A percentile compares a stretch with the other conserved stretches of the same genome.
Evolutionary conservation across 2,329 filamentous ascomycete genomes (phyloP).

Genomic region (Sporothrix curviconia): DNA sequence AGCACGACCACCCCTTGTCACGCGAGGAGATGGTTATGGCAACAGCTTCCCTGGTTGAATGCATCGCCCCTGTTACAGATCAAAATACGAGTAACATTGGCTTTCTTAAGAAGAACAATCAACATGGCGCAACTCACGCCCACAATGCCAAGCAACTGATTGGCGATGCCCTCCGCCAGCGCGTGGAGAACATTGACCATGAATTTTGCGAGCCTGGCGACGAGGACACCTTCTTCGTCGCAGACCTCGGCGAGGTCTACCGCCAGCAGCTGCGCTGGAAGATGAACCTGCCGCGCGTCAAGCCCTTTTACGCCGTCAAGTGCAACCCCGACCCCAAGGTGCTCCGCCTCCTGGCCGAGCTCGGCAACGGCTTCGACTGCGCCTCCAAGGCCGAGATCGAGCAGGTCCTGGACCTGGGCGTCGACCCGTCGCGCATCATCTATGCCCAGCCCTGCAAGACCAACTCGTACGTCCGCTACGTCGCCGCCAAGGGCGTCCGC

Average conservation of each 20-base stretch:
- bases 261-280: constrained; percentile 99
- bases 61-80: constrained; percentile 45
- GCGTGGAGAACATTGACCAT: constrained; percentile 76
- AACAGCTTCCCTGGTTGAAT: constrained; percentile 49
- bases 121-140: constrained; percentile 32
- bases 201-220: constrained; percentile 86
- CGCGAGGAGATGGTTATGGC: constrained; percentile 57
- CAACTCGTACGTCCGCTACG: constrained; percentile 92
- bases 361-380: constrained; percentile 96
- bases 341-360: constrained; percentile 74
- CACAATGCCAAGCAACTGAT: constrained; percentile 70
- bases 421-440: constrained; percentile 87
- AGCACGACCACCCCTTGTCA: constrained; percentile 5
- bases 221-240: constrained; percentile 97
- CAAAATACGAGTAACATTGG: constrained; percentile 39
- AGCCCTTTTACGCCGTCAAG: constrained; percentile 98
- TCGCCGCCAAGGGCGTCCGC: constrained; percentile 75
- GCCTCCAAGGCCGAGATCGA: constrained; percentile 97
- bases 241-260: constrained; percentile 96
- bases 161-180: constrained; percentile 76
- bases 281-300: constrained; percentile 82
- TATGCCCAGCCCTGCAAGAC: constrained; percentile 99
- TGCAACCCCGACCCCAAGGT: constrained; percentile 94
- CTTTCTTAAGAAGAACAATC: constrained; percentile 37
- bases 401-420: constrained; percentile 73